Evolutionary conservation across 768 basidiomycete species (phyloP).

Genomic region (Mycena polygramma): DNA sequence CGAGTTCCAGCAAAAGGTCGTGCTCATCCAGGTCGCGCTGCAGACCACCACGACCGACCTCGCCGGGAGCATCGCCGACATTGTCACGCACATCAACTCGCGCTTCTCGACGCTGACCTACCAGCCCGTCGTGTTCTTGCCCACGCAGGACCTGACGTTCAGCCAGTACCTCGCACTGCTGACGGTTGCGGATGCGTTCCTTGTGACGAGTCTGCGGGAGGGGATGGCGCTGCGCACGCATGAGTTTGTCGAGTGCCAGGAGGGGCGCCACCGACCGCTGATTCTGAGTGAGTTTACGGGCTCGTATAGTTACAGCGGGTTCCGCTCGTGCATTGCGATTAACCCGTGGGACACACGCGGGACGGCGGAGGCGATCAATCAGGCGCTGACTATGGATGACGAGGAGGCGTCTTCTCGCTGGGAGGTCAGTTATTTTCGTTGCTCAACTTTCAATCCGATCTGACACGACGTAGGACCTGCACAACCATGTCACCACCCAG

Average conservation of each 20-base stretch:
- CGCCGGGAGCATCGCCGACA: conserved; percentile 79
- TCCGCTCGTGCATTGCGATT: conserved; percentile 87
- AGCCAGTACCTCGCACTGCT: conserved; percentile 87
- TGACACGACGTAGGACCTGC: conserved; percentile 64
- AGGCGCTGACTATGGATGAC: conserved; percentile 83
- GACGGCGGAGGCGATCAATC: conserved; percentile 85
- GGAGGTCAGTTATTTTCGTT: conserved; percentile 51
- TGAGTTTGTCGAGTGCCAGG: conserved; percentile 90
- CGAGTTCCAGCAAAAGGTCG: conserved; percentile 85
- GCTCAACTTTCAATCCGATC: no score
- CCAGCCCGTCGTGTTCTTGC: conserved; percentile 88
- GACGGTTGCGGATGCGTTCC: conserved; percentile 87
- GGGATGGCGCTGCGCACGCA: conserved; percentile 90
- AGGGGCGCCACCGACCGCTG: conserved; percentile 74
- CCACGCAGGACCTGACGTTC: conserved; percentile 88
- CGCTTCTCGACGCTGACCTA: conserved; percentile 88
- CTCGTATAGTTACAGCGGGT: conserved; percentile 88
- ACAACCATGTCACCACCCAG: conserved; percentile 88
- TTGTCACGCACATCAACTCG: conserved; percentile 85
- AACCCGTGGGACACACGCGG: conserved; percentile 89
- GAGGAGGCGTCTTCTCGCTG: conserved; percentile 82
- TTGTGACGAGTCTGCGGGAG: conserved; percentile 87
- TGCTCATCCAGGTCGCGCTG: conserved; percentile 90
- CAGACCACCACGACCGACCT: conserved; percentile 86
- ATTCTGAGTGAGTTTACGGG: conserved; percentile 92